Base-by-base conservation (phyloP, 2,329 filamentous ascomycete genomes). In the Orbilia javanica region DNA sequence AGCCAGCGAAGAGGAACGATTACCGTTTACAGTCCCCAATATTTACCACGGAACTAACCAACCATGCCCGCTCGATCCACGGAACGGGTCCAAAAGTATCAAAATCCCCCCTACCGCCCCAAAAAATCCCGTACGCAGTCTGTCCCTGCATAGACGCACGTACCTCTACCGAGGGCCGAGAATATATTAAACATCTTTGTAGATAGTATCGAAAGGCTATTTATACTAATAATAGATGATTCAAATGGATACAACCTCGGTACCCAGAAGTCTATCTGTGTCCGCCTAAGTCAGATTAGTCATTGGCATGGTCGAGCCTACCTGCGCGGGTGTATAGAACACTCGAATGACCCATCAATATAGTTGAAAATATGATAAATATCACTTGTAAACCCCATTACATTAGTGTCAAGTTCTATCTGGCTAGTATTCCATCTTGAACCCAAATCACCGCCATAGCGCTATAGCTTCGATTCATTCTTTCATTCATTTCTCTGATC, bases 101-200 rank as follows among this genome's bases (percentile, higher is more conserved):
- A 44, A 15, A 50, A 27, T 4, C n/a, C 20, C 15, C 13, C 27
- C 13, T n/a, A 53, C 25, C 27, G 15, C 34, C 10, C 22, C 46
- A 25, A 50, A 4, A 8, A 27, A 15, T 6, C 46, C 20, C 36
- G 36, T 25, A 50, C 6, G 27, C 5, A 15, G n/a, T 44, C 22
- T n/a, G 22, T 31, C 11, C 50, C 42, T 44, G 18, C 15, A 44
- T 42, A 6, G 55, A 42, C 55, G 55, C 55, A 60, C 55, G 5
- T 25, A 60, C 55, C 31, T 25, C 18, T 42, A 60, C 55, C 34
- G 31, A 39, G 55, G 31, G 8, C 55, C 31, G 20, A 60, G 31
- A 60, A 27, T 57, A 57, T 57, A 39, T 39, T 39, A 8, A 34
- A 4, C 4, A 4, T 39, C 29, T 22, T n/a, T 39, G 34, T 11